Percentiles rank a stretch among this genome's conserved stretches.
phyloP scores from a whole-genome alignment of 169 alveolate species.

The Plasmodium cynomolgi region DNA sequence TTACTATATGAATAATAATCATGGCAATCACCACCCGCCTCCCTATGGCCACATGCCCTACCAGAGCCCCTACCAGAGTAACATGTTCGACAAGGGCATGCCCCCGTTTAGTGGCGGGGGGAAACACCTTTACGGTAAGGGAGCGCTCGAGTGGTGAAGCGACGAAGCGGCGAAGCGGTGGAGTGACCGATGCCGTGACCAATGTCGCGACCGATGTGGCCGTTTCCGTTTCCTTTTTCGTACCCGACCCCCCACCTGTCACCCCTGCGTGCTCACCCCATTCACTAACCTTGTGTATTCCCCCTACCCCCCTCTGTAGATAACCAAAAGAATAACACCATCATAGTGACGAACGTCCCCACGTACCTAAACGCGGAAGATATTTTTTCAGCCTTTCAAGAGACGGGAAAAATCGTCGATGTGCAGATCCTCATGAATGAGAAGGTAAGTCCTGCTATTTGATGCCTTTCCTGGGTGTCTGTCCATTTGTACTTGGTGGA shows the following conservation, averaged over 20 bases:
- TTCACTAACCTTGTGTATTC: background rate
- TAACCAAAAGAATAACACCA: conserved; percentile 25
- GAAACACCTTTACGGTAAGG: conserved; percentile 42
- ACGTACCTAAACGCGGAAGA: conserved; percentile 56
- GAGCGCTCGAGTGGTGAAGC: background rate
- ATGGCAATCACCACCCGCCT: background rate
- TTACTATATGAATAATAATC: conserved; percentile 26
- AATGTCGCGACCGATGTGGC: background rate
- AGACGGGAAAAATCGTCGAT: conserved; percentile 53
- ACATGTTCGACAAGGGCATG: conserved; percentile 13
- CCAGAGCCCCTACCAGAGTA: conserved; percentile 24
- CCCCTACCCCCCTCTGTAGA: background rate
- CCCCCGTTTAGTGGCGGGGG: conserved; percentile 3
- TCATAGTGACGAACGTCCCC: conserved; percentile 57
- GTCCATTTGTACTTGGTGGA: background rate
- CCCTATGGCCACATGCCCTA: conserved; percentile 31
- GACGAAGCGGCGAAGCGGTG: too few species aligned
- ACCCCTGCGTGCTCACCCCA: background rate
- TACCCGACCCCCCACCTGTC: background rate
- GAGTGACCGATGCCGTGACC: too few species aligned
- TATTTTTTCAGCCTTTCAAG: conserved; percentile 48
- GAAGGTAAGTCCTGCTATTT: background rate
- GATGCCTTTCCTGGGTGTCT: background rate
- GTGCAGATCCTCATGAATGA: conserved; percentile 61
- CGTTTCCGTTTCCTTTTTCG: background rate